Conservation (phyloP, 305 asterid genomes). For the Fraxinus latifolia region DNA sequence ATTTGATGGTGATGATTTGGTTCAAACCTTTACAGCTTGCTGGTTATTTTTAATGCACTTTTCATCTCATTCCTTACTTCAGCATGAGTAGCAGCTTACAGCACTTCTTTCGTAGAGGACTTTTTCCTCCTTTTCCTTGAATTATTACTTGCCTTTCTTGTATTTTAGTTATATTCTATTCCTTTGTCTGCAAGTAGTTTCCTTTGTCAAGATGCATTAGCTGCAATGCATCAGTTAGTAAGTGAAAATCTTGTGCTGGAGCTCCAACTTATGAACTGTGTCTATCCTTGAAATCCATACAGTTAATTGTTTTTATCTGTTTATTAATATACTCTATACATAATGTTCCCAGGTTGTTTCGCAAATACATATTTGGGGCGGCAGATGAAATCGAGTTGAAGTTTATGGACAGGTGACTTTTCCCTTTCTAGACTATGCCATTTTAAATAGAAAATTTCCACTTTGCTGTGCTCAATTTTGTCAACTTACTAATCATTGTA, state of each 20-base stretch:
- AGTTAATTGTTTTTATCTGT: not conserved
- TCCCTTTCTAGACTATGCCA: not conserved
- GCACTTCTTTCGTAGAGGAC: not conserved
- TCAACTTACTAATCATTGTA: not conserved
- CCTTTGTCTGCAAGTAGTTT: not conserved
- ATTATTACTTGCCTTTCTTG: not conserved
- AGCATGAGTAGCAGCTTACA: not conserved
- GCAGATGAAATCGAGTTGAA: conserved; percentile 61
- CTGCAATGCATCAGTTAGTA: not conserved
- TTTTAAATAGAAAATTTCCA: not conserved
- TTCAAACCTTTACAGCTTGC: not conserved
- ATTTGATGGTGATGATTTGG: not conserved
- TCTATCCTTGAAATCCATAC: not conserved
- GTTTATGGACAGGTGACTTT: conserved; percentile 52
- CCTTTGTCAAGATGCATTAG: not conserved
- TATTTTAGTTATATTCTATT: not conserved
- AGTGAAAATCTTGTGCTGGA: not conserved
- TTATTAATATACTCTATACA: not conserved
- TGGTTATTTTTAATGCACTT: not conserved
- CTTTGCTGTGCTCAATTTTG: not conserved
- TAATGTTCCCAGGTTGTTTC: conserved; percentile 36
- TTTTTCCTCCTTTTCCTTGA: not conserved
- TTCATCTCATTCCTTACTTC: not conserved
- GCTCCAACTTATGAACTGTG: not conserved
- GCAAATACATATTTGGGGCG: conserved; percentile 56